phyloP scores from a whole-genome alignment of 345 rosid genomes.

The Stellera chamaejasme region DNA sequence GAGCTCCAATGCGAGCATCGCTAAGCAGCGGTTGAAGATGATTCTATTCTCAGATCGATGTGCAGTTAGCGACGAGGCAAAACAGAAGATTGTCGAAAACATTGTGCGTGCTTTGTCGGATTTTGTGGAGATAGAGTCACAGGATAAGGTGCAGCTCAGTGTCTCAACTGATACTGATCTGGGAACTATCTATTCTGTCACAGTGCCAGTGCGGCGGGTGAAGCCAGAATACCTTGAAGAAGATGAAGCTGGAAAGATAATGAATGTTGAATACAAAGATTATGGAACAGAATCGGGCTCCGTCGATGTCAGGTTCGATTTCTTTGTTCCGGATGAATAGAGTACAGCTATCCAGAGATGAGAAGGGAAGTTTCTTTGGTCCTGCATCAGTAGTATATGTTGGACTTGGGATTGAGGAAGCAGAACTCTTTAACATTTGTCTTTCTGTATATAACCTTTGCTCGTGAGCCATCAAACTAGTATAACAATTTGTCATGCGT shows the following conservation, averaged over 20 bases:
- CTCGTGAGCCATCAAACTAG: background rate
- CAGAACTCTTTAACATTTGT: slow-evolving; percentile 19
- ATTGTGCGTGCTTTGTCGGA: slow-evolving; percentile 71
- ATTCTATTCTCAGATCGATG: slow-evolving; percentile 96
- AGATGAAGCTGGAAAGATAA: slow-evolving; percentile 55
- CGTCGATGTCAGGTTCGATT: slow-evolving; percentile 87
- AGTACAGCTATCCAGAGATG: slow-evolving; percentile 10
- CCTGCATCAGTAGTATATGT: slow-evolving; percentile 6
- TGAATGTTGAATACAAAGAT: slow-evolving; percentile 74
- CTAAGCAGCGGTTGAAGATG: slow-evolving; percentile 95
- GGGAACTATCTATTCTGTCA: slow-evolving; percentile 90
- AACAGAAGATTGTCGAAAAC: slow-evolving; percentile 74
- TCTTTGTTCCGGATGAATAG: slow-evolving; percentile 70
- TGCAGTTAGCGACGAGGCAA: slow-evolving; percentile 92
- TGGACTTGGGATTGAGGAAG: slow-evolving; percentile 13
- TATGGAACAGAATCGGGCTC: slow-evolving; percentile 60
- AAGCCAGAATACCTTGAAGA: slow-evolving; percentile 69
- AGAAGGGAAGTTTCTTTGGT: slow-evolving; percentile 10
- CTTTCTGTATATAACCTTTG: slow-evolving; percentile 34
- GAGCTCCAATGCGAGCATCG: slow-evolving; percentile 90
- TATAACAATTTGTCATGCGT: too few species aligned
- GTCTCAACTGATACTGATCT: slow-evolving; percentile 79
- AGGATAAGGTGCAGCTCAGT: slow-evolving; percentile 88
- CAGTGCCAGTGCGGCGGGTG: slow-evolving; percentile 87
- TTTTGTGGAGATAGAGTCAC: slow-evolving; percentile 91